A percentile compares a stretch with the other conserved stretches of the same genome.
Conservation (phyloP, 2,329 filamentous ascomycete genomes). For the Verticillium zaregamsianum region DNA sequence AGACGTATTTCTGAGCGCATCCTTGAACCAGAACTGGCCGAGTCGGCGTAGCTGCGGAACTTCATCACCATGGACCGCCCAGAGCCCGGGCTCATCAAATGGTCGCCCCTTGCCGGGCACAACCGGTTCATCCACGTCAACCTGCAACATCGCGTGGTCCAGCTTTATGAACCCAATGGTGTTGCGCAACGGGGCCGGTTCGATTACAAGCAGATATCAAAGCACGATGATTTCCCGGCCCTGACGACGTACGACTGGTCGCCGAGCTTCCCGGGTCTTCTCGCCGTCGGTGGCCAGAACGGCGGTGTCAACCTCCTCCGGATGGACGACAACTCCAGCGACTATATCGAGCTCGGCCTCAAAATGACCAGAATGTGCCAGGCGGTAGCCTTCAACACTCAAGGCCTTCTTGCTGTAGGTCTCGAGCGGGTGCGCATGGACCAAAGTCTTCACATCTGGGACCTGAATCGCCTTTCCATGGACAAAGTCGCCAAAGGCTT, state of each 20-base stretch:
- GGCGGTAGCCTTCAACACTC: slow-evolving; percentile 73
- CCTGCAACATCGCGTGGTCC: slow-evolving; percentile 57
- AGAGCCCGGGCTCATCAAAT: slow-evolving; percentile 61
- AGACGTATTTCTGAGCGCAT: no score
- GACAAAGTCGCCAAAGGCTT: slow-evolving; percentile 46
- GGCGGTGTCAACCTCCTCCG: slow-evolving; percentile 73
- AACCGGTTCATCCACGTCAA: slow-evolving; percentile 64
- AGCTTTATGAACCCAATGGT: slow-evolving; percentile 59
- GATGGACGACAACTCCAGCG: slow-evolving; percentile 66
- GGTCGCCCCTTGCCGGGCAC: slow-evolving; percentile 55
- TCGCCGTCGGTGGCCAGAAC: slow-evolving; percentile 71
- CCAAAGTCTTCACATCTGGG: slow-evolving; percentile 78
- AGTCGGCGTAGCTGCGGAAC: slow-evolving; percentile 9
- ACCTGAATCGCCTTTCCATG: slow-evolving; percentile 59
- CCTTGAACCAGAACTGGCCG: neutral
- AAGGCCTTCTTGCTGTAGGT: slow-evolving; percentile 70
- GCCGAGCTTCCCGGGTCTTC: slow-evolving; percentile 56
- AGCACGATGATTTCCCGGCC: slow-evolving; percentile 59
- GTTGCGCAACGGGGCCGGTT: slow-evolving; percentile 53
- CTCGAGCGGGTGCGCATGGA: slow-evolving; percentile 79
- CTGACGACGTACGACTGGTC: slow-evolving; percentile 67
- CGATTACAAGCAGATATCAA: slow-evolving; percentile 52
- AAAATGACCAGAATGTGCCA: slow-evolving; percentile 77
- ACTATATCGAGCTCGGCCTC: slow-evolving; percentile 61
- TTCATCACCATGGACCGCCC: slow-evolving; percentile 48